These are phyloP conservation scores for Crassisporium funariophilum DNA, from an alignment of 768 basidiomycete genomes.

Conservation along the genomic window DNA sequence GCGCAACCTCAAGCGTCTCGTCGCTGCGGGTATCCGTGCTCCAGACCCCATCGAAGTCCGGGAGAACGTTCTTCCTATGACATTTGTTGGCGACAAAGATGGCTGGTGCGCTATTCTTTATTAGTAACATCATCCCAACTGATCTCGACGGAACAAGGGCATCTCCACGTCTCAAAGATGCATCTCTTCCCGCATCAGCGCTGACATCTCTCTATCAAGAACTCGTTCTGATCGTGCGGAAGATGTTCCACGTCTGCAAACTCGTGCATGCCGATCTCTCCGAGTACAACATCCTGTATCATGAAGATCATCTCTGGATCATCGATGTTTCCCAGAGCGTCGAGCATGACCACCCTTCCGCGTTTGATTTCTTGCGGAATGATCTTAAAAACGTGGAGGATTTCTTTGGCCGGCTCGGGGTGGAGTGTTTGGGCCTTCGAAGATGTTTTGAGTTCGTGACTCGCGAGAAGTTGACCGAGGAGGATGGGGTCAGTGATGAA, in stretches of 20 bases:
- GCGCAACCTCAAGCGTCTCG: slow-evolving; percentile 88
- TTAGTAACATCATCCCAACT: slow-evolving; percentile 4
- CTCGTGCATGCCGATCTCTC: slow-evolving; percentile 98
- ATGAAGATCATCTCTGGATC: slow-evolving; percentile 79
- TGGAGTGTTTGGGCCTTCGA: slow-evolving; percentile 74
- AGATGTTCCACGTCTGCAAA: slow-evolving; percentile 87
- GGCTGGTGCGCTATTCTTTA: slow-evolving; percentile 64
- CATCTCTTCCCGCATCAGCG: slow-evolving; percentile 48
- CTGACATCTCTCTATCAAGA: slow-evolving; percentile 72
- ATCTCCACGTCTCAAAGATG: slow-evolving; percentile 93
- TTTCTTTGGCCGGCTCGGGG: slow-evolving; percentile 80
- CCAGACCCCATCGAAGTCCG: slow-evolving; percentile 92
- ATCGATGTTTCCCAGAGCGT: slow-evolving; percentile 99
- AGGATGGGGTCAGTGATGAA: slow-evolving; percentile 33
- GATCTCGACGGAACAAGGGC: slow-evolving; percentile 54
- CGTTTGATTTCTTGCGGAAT: slow-evolving; percentile 92
- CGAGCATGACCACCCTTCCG: slow-evolving; percentile 95
- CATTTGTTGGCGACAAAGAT: slow-evolving; percentile 79
- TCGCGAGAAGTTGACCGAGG: slow-evolving; percentile 44
- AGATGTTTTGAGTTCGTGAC: slow-evolving; percentile 90
- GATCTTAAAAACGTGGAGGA: slow-evolving; percentile 94
- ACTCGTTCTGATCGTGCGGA: slow-evolving; percentile 76
- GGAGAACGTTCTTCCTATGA: slow-evolving; percentile 97
- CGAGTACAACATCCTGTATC: slow-evolving; percentile 96
- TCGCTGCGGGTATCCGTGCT: slow-evolving; percentile 79